A percentile compares a stretch with the other conserved stretches of the same genome.
phyloP scores from a whole-genome alignment of 2,329 filamentous ascomycete genomes.

The Dryadomyces sulphureus region DNA sequence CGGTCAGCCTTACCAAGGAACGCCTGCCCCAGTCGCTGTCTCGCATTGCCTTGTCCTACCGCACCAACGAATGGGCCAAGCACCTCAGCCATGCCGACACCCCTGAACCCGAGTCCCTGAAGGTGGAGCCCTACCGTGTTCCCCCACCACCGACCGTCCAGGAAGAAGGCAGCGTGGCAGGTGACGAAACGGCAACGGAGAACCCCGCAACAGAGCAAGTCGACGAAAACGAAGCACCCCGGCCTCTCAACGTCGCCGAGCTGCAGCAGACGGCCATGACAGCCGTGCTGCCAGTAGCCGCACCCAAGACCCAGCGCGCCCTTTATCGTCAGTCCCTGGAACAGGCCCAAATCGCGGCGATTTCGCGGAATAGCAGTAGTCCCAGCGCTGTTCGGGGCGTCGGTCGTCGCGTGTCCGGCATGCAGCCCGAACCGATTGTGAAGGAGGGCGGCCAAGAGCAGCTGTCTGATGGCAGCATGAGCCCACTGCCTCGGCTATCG shows the following conservation, averaged over 20 bases:
- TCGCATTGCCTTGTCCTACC: slow-evolving; percentile 64
- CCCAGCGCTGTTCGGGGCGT: slow-evolving; percentile 11
- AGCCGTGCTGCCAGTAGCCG: slow-evolving; percentile 26
- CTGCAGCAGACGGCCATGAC: slow-evolving; percentile 48
- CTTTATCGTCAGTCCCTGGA: slow-evolving; percentile 3
- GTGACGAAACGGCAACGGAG: background rate
- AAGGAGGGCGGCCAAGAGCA: background rate
- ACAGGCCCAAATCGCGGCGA: background rate
- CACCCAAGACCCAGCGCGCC: slow-evolving; percentile 9
- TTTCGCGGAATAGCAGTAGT: background rate
- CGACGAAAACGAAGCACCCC: slow-evolving; percentile 31
- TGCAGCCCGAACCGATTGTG: slow-evolving; percentile 23
- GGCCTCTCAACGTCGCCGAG: slow-evolving; percentile 48
- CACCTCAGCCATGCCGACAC: slow-evolving; percentile 65
- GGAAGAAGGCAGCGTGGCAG: background rate
- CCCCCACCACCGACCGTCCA: slow-evolving; percentile 13
- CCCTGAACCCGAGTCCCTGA: slow-evolving; percentile 49
- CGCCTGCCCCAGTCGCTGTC: slow-evolving; percentile 58
- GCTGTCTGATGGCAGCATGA: background rate
- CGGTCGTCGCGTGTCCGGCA: slow-evolving; percentile 14
- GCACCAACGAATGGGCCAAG: slow-evolving; percentile 94
- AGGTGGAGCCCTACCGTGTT: slow-evolving; percentile 23
- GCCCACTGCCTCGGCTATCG: background rate
- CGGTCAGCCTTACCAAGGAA: slow-evolving; percentile 38
- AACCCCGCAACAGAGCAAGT: too few relatives aligned